Evolutionary conservation across 805 yeast species (phyloP).

Genomic region (Ogataea dorogensis): DNA sequence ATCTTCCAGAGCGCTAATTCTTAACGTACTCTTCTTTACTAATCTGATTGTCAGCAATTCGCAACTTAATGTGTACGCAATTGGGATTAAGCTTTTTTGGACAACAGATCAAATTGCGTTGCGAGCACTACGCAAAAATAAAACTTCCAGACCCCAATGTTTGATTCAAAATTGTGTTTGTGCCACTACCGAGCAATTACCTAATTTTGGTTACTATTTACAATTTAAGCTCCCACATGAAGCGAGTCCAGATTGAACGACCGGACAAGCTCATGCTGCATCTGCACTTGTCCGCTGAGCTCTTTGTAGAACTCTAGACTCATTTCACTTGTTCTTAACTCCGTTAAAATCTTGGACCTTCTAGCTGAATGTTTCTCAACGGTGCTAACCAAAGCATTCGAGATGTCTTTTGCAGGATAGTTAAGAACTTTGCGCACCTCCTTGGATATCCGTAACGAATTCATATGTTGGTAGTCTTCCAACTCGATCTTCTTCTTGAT

Average conservation of each 20-base stretch:
- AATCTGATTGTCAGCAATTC: not conserved
- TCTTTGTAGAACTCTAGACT: slow-evolving; percentile 55
- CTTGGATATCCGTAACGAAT: slow-evolving; percentile 73
- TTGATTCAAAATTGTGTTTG: not conserved
- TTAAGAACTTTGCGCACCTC: slow-evolving; percentile 81
- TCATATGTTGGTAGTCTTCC: slow-evolving; percentile 74
- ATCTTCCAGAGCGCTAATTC: not conserved
- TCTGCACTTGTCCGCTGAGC: slow-evolving; percentile 32
- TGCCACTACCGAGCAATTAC: slow-evolving; percentile 6
- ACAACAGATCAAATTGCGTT: slow-evolving; percentile 17
- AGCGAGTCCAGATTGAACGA: slow-evolving; percentile 20
- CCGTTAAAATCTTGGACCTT: slow-evolving; percentile 53
- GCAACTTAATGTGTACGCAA: not conserved
- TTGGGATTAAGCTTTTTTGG: slow-evolving; percentile 3
- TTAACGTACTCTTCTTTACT: slow-evolving; percentile 1
- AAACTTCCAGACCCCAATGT: slow-evolving; percentile 1
- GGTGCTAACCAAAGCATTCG: slow-evolving; percentile 61
- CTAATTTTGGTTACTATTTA: slow-evolving; percentile 4
- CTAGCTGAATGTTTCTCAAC: slow-evolving; percentile 60
- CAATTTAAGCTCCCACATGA: slow-evolving; percentile 8
- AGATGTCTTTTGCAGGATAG: slow-evolving; percentile 80
- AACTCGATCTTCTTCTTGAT: slow-evolving; percentile 59
- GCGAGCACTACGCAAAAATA: not conserved
- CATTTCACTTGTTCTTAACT: slow-evolving; percentile 53
- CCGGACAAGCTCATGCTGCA: slow-evolving; percentile 21